A percentile compares a stretch with the other conserved stretches of the same genome.
These are phyloP conservation scores for Fusarium oligoseptatum DNA, from an alignment of 2,329 filamentous ascomycete genomes.

Conservation along the genomic window DNA sequence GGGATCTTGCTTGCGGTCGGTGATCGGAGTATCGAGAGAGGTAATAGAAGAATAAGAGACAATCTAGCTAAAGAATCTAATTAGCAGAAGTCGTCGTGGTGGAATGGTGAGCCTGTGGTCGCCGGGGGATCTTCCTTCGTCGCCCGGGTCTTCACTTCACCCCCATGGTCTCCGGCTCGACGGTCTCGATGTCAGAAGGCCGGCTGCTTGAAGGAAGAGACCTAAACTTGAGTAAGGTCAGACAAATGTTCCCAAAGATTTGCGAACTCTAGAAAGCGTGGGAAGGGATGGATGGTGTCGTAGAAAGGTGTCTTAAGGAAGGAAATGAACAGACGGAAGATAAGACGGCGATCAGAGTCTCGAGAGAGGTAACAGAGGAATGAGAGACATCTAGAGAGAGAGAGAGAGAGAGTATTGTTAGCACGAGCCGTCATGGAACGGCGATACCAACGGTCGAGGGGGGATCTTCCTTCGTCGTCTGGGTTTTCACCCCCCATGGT, in stretches of 20 bases:
- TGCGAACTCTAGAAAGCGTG: not conserved
- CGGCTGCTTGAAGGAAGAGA: rapidly evolving
- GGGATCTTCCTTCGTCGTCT: not conserved
- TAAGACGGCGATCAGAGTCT: not conserved
- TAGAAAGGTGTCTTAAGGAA: not conserved
- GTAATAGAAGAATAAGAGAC: not conserved
- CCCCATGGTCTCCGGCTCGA: not conserved
- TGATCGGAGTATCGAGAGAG: not conserved
- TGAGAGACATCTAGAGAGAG: not conserved
- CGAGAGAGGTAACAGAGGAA: not conserved
- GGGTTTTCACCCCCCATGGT: not conserved
- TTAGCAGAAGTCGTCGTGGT: not conserved
- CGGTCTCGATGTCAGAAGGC: not conserved
- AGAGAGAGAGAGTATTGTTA: not conserved
- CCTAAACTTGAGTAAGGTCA: rapidly evolving
- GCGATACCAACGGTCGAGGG: not conserved
- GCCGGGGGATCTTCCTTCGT: not conserved
- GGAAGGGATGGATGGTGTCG: not conserved
- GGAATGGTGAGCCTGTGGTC: not conserved
- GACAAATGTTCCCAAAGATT: not conserved
- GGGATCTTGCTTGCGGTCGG: not conserved
- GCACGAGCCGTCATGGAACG: not conserved
- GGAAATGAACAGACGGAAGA: not conserved
- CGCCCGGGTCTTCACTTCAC: not conserved
- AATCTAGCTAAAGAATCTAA: not conserved